Percentiles rank a stretch among this genome's conserved stretches.
phyloP scores from a whole-genome alignment of 169 alveolate species.

The Perkinsus marinus region DNA sequence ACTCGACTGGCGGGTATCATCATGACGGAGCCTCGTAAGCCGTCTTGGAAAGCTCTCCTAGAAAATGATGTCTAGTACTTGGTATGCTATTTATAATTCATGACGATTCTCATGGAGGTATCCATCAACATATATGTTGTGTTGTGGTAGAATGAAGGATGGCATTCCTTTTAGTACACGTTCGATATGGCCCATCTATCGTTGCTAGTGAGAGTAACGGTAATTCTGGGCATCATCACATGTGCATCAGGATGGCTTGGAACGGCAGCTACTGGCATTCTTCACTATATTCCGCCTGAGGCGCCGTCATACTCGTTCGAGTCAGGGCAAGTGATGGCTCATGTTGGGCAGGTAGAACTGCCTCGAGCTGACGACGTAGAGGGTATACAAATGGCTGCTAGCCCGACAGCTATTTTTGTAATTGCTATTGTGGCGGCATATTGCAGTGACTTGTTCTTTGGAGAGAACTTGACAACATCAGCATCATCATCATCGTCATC shows the following conservation, averaged over 20 bases:
- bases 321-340: background rate
- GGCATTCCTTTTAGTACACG: too few relatives aligned
- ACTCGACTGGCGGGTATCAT: background rate
- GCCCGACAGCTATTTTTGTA: background rate
- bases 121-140: background rate
- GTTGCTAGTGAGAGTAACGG: background rate
- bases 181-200: background rate
- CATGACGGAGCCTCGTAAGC: background rate
- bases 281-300: background rate
- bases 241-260: background rate
- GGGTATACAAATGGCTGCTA: background rate
- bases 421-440: background rate
- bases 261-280: background rate
- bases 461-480: background rate
- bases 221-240: background rate
- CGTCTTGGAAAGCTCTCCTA: background rate
- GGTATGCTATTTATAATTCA: too few relatives aligned
- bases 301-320: background rate
- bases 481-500: background rate
- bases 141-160: background rate
- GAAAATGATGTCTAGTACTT: background rate
- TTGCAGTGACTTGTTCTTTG: background rate
- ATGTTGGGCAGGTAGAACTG: background rate
- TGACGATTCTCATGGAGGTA: too few relatives aligned
- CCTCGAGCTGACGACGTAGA: background rate